Evolutionary conservation across 163 green algal genomes (phyloP).

Genomic region (Scenedesmus sp.): DNA sequence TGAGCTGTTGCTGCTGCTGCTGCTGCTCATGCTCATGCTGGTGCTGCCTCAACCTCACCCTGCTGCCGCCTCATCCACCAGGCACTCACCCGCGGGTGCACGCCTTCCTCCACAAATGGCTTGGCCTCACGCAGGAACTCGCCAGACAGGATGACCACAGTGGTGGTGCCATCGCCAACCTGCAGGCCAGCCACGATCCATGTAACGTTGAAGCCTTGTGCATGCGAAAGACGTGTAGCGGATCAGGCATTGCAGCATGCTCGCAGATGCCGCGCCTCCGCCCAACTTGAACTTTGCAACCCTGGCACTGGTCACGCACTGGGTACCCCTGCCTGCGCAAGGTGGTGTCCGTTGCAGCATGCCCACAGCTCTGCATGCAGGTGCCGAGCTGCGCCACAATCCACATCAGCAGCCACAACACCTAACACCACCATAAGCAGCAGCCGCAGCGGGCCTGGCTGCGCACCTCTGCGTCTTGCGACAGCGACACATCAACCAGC

Average conservation of each 20-base stretch:
- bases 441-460: neutral
- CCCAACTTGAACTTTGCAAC: too few species aligned
- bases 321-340: neutral
- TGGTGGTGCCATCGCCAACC: constrained; percentile 98
- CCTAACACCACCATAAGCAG: constrained; percentile 52
- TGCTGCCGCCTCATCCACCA: neutral
- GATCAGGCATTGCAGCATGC: neutral
- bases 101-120: constrained; percentile 97
- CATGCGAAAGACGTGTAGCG: neutral
- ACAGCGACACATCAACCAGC: constrained; percentile 96
- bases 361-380: neutral
- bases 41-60: neutral
- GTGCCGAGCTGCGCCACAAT: neutral
- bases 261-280: too few species aligned
- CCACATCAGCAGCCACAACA: constrained; percentile 46
- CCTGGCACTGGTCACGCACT: neutral
- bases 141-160: constrained; percentile 97
- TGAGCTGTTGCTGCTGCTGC: neutral
- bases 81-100: constrained; percentile 87
- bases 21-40: neutral
- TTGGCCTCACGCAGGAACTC: constrained; percentile 97
- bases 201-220: neutral
- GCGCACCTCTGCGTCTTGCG: constrained; percentile 92
- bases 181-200: constrained; percentile 51
- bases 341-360: neutral